Evolutionary conservation across 352 stramenopile species (phyloP).

Genomic region (Phytophthora sp.): DNA sequence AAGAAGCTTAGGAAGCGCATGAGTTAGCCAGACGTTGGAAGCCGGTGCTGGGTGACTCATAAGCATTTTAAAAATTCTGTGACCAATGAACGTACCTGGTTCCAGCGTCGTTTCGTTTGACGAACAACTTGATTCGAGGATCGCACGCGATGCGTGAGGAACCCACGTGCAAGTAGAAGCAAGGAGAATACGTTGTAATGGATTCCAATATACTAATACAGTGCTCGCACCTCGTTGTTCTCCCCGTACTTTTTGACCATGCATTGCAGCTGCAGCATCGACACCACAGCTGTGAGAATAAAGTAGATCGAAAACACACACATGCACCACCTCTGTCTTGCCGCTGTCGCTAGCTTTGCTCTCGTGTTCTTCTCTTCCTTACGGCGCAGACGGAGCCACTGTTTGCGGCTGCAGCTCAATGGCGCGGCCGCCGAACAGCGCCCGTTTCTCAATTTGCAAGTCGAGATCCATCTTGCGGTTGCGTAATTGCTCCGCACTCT

Average conservation of each 20-base stretch:
- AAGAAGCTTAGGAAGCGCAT: too few relatives aligned
- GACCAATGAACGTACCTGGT: too few relatives aligned
- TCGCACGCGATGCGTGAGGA: slow-evolving; percentile 7
- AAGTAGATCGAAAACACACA: slow-evolving; percentile 13
- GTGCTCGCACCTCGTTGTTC: slow-evolving; percentile 23
- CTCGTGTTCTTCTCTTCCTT: too few relatives aligned
- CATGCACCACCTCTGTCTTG: slow-evolving; percentile 4
- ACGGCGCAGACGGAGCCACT: slow-evolving; percentile 26
- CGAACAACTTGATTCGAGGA: background rate
- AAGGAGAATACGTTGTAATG: slow-evolving; percentile 26
- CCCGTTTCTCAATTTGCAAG: slow-evolving; percentile 53
- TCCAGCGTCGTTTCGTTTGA: slow-evolving; percentile 15
- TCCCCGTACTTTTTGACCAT: slow-evolving; percentile 7
- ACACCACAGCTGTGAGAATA: slow-evolving; percentile 18
- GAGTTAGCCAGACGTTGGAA: too few relatives aligned
- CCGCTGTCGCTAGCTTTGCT: too few relatives aligned
- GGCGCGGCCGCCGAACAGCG: slow-evolving; percentile 23
- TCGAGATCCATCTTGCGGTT: slow-evolving; percentile 54
- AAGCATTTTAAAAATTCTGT: slow-evolving; percentile 1
- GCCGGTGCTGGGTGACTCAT: slow-evolving; percentile 24
- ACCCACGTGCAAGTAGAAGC: slow-evolving; percentile 19
- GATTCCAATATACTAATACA: slow-evolving; percentile 27
- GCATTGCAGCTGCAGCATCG: slow-evolving; percentile 8
- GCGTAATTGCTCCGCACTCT: slow-evolving; percentile 51
- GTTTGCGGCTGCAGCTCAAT: slow-evolving; percentile 51